Percentiles rank a stretch among this genome's conserved stretches.
Evolutionary conservation across 768 basidiomycete species (phyloP).

Genomic region (Pleurotus sapidus): DNA sequence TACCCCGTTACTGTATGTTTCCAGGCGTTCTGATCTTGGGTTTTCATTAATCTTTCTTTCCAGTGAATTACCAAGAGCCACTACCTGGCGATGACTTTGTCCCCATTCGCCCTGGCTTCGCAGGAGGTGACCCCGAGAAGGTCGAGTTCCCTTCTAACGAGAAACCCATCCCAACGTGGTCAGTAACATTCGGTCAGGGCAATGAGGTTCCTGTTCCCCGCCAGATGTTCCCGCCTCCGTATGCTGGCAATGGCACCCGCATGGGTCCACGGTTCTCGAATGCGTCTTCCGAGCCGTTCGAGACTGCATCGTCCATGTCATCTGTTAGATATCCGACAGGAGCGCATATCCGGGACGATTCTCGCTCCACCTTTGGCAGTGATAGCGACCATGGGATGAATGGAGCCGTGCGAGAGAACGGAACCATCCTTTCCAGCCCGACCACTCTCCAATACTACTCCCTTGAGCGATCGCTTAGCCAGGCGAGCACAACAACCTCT

Average conservation of each 20-base stretch:
- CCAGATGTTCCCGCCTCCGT: conserved; percentile 32
- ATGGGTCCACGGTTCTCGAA: conserved; percentile 50
- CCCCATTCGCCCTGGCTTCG: conserved; percentile 18
- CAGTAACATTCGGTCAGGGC: conserved; percentile 33
- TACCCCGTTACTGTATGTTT: conserved; percentile 60
- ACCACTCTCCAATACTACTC: conserved; percentile 6
- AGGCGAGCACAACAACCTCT: conserved; percentile 1
- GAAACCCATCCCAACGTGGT: conserved; percentile 53
- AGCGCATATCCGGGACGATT: conserved; percentile 33
- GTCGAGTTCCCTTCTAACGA: conserved; percentile 58
- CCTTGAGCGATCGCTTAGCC: conserved; percentile 1
- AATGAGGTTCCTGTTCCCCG: conserved; percentile 31
- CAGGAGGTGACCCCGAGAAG: conserved; percentile 51
- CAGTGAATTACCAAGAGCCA: conserved; percentile 57
- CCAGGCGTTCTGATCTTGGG: background rate
- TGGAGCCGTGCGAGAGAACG: background rate
- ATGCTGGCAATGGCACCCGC: conserved; percentile 10
- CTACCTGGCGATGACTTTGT: conserved; percentile 32
- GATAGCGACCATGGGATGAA: conserved; percentile 8
- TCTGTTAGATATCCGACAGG: conserved; percentile 28
- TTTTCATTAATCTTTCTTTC: conserved; percentile 10
- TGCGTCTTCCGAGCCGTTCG: conserved; percentile 36
- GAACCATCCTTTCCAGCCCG: conserved; percentile 2
- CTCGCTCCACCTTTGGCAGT: conserved; percentile 27
- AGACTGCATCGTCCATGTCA: conserved; percentile 21